A percentile compares a stretch with the other conserved stretches of the same genome.
phyloP scores from a whole-genome alignment of 768 basidiomycete genomes.

The Heimioporus sp. region DNA sequence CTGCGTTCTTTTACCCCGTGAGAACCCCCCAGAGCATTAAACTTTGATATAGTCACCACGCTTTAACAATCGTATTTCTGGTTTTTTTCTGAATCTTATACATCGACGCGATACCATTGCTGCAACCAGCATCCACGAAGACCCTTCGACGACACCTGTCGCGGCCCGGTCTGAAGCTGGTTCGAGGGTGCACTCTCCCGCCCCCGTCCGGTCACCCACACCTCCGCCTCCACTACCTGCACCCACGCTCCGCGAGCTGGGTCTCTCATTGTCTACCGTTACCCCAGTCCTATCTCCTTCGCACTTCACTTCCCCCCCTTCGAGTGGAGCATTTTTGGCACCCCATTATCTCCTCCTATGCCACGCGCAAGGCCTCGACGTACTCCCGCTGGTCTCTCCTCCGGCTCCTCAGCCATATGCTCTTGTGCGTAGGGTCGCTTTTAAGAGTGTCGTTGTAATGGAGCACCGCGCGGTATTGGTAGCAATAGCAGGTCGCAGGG shows the following conservation, averaged over 20 bases:
- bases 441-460: constrained; percentile 90
- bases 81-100: constrained; percentile 80
- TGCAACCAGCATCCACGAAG: constrained; percentile 29
- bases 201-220: constrained; percentile 50
- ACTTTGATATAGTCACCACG: constrained; percentile 42
- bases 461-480: constrained; percentile 90
- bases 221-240: constrained; percentile 73
- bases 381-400: constrained; percentile 74
- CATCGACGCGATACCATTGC: constrained; percentile 59
- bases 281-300: constrained; percentile 70
- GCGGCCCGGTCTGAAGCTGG: constrained; percentile 32
- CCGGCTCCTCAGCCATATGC: constrained; percentile 78
- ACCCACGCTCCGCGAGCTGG: constrained; percentile 72
- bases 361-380: constrained; percentile 83
- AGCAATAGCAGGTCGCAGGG: constrained; percentile 82
- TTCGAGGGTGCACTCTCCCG: constrained; percentile 57
- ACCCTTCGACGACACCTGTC: constrained; percentile 27
- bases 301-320: constrained; percentile 74
- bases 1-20: constrained; percentile 3
- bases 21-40: constrained; percentile 6
- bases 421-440: constrained; percentile 75
- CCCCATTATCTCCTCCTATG: constrained; percentile 84
- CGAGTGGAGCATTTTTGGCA: constrained; percentile 73
- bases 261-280: constrained; percentile 64
- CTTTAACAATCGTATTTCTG: constrained; percentile 72